A percentile compares a stretch with the other conserved stretches of the same genome.
Conservation (phyloP, 2,329 filamentous ascomycete species). For the Alternaria sp. region DNA sequence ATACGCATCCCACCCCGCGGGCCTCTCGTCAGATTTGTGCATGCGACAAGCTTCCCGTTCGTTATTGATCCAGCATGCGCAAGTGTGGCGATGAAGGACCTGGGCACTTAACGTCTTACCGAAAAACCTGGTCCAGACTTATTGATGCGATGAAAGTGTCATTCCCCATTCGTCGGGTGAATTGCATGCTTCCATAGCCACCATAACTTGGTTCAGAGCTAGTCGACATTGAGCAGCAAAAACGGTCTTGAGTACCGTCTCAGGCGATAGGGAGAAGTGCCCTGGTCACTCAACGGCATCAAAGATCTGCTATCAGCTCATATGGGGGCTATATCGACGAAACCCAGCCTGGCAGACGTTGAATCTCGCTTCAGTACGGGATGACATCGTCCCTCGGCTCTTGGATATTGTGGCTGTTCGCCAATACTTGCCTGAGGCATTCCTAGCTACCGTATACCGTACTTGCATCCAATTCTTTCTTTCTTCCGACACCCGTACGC, state of each 20-base stretch:
- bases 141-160: constrained; percentile 6
- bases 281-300: constrained; percentile 14
- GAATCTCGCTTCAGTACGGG: constrained; percentile 11
- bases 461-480: constrained; percentile 12
- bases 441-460: constrained; percentile 12
- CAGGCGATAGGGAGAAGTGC: constrained; percentile 8
- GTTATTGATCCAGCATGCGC: constrained; percentile 16
- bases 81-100: constrained; percentile 13
- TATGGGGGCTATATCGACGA: constrained; percentile 11
- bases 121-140: constrained; percentile 8
- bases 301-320: constrained; percentile 10
- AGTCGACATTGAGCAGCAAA: neutral
- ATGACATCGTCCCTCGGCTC: constrained; percentile 9
- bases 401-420: neutral
- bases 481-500: constrained; percentile 16
- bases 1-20: constrained; percentile 11
- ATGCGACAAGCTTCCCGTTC: constrained; percentile 4
- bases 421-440: neutral
- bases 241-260: neutral
- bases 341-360: constrained; percentile 9
- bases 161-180: constrained; percentile 13
- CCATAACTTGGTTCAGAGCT: neutral
- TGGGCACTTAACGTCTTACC: constrained; percentile 10
- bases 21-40: constrained; percentile 11
- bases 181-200: constrained; percentile 1